Base-by-base conservation (phyloP, 345 rosid species). In the Luvunga scandens region DNA sequence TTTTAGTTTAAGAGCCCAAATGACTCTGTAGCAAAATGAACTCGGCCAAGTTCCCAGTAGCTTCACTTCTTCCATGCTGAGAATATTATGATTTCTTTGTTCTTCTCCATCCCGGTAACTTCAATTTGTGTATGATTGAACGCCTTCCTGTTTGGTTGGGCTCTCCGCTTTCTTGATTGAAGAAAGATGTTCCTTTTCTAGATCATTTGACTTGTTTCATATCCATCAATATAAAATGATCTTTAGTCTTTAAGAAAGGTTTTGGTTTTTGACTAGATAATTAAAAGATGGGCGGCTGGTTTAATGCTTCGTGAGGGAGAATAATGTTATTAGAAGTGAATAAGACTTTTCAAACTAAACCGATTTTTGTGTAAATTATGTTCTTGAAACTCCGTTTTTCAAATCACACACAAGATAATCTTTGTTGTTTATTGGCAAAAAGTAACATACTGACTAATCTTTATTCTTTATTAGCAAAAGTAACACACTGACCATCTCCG, bases 1-100 rank as follows among this genome's bases (percentile, higher is more conserved):
- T 34, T 87, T 87, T 68, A 76, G 81, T 69, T 73, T 74, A 22
- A 87, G 88, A 28, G 83, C 88, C 66, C 87, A 85, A 63, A 79
- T 69, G 28, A 81, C 78, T 60, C 87, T 78, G 73, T 80, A 48
- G 33, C 75, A 72, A 55, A 71, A 80, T 12, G 86, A 75, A 72
- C 87, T 87, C 21, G 73, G 79, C 86, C 84, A 82, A 9, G 69
- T 62, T 75, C 89, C 87, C 14, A 85, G 76, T 39, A 88, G 71
- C 73, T 77, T 82, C 79, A 82, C 79, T 69, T 80, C 85, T 34
- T 71, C 86, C 82, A 73, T 81, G 21, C 60, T 38, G 66, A 5
- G 63, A 4, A 12, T 21, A 55, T 21, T 72, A 2, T 68, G 68
- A 59, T 45, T 60, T 14, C 0, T 64, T 61, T 66, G 74, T 36